Evolutionary conservation across 2,329 filamentous ascomycete species (phyloP), one percentile per base, ranked within the genome.

Genomic region (Cladosporium sp.): DNA sequence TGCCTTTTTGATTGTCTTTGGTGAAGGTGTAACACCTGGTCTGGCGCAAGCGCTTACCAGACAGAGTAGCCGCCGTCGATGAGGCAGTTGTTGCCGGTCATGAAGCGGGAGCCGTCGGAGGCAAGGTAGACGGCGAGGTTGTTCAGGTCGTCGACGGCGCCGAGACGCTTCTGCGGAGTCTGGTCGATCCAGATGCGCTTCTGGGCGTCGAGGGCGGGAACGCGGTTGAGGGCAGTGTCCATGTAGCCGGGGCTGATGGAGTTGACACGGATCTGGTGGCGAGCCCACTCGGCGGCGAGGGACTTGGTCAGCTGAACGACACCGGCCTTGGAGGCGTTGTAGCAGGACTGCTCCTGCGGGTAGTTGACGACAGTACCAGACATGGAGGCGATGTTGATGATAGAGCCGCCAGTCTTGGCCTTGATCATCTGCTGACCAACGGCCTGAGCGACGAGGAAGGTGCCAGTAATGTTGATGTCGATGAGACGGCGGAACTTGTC

Each of bases 221-320:
- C 89, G 67, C 89, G 88, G 85, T 92, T 93, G 68, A 92, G 83
- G 5, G 89, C 89, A 5, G 91, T 95, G 82, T 93, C 90, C 88
- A 94, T 93, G 82, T 94, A 94, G 33, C 91, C 91, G 23, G 91
- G 91, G 7, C 88, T 91, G 79, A 94, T 92, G 78, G 87, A 89
- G 85, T 95, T 95, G 74, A 93, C 91, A 44, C 91, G 89, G 75
- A 94, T 92, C 72, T 85, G 84, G 79, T 92, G 85, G 80, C 91
- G 90, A 73, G 91, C 90, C 91, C 91, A 94, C 80, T 95, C 91
- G 64, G 91, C 90, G 52, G 90, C 91, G 28, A 95, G 86, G 3
- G 90, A 92, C 82, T 91, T 92, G 79, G 87, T 89, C 62, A 93
- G 85, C 80, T 91, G 89, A 70, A 92, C 86, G 44, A 93, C 89